A percentile compares a stretch with the other conserved stretches of the same genome.
These are phyloP conservation scores for Neodidymelliopsis sp. DNA, from an alignment of 2,329 filamentous ascomycete genomes.

Conservation along the genomic window DNA sequence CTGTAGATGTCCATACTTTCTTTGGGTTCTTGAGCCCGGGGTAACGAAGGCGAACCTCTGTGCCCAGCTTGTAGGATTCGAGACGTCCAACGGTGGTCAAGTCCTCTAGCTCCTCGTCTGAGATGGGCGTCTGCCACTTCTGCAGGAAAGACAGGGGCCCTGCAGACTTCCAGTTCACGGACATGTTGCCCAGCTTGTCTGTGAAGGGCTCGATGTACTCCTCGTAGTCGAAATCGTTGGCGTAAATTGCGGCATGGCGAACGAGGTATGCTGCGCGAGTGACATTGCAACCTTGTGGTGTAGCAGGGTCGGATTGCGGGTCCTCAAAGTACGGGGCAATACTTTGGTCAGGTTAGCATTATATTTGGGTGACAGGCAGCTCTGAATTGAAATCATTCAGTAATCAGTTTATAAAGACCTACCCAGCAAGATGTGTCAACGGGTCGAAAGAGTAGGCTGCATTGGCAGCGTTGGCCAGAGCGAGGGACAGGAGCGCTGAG, in stretches of 20 bases:
- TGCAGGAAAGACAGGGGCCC: slow-evolving; percentile 64
- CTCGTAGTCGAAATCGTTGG: slow-evolving; percentile 62
- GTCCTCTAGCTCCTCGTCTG: slow-evolving; percentile 64
- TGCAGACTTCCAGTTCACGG: slow-evolving; percentile 65
- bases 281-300: slow-evolving; percentile 61
- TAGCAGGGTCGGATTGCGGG: slow-evolving; percentile 55
- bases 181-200: slow-evolving; percentile 66
- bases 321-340: slow-evolving; percentile 61
- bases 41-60: slow-evolving; percentile 66
- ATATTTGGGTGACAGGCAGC: no score
- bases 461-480: slow-evolving; percentile 34
- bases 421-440: slow-evolving; percentile 57
- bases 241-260: slow-evolving; percentile 60
- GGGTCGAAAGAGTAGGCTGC: slow-evolving; percentile 56
- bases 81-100: slow-evolving; percentile 68
- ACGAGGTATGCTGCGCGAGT: slow-evolving; percentile 59
- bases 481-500: slow-evolving; percentile 31
- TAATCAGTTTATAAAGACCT: not conserved
- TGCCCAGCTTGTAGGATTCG: slow-evolving; percentile 66
- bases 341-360: no score
- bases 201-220: slow-evolving; percentile 60
- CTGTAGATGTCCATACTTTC: slow-evolving; percentile 68
- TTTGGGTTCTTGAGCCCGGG: slow-evolving; percentile 61
- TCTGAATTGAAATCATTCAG: not conserved
- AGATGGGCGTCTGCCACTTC: slow-evolving; percentile 65